phyloP scores from a whole-genome alignment of 2,329 filamentous ascomycete genomes.

The Emericellopsis cladophorae region DNA sequence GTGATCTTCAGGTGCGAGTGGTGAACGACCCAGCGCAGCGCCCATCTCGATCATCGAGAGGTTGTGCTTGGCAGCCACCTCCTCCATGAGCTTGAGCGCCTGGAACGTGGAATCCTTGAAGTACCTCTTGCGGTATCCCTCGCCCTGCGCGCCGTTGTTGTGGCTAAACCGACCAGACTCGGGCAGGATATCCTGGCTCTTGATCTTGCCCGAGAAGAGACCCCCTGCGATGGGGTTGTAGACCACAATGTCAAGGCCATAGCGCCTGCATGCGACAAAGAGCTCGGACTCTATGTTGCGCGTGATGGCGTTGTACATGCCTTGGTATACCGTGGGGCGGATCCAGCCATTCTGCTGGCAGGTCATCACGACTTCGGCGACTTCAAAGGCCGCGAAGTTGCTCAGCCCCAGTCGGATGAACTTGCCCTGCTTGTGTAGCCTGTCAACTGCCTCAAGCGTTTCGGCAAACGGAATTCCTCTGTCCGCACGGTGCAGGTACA shows the following conservation, averaged over 20 bases:
- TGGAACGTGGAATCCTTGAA: constrained; percentile 53
- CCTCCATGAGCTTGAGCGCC: constrained; percentile 56
- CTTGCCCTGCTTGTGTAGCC: constrained; percentile 75
- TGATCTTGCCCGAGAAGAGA: constrained; percentile 70
- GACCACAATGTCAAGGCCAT: constrained; percentile 65
- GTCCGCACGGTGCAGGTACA: constrained; percentile 30
- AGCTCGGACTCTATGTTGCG: constrained; percentile 65
- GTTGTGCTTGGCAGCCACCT: constrained; percentile 52
- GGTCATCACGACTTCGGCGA: constrained; percentile 71
- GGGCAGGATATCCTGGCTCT: constrained; percentile 48
- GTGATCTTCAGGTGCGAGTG: constrained; percentile 48
- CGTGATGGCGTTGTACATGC: constrained; percentile 76
- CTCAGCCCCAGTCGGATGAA: constrained; percentile 70
- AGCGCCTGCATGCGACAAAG: constrained; percentile 59
- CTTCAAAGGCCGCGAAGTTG: constrained; percentile 80
- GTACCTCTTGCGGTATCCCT: constrained; percentile 54
- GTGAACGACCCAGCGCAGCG: constrained; percentile 61
- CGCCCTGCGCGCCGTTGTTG: constrained; percentile 33
- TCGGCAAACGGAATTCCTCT: constrained; percentile 63
- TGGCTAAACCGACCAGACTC: constrained; percentile 59
- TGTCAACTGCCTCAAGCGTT: constrained; percentile 64
- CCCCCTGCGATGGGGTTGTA: constrained; percentile 79
- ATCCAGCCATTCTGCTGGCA: constrained; percentile 75
- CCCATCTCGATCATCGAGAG: constrained; percentile 62
- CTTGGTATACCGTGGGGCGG: constrained; percentile 73